phyloP scores from a whole-genome alignment of 768 basidiomycete genomes.

The Cytidiella melzeri region DNA sequence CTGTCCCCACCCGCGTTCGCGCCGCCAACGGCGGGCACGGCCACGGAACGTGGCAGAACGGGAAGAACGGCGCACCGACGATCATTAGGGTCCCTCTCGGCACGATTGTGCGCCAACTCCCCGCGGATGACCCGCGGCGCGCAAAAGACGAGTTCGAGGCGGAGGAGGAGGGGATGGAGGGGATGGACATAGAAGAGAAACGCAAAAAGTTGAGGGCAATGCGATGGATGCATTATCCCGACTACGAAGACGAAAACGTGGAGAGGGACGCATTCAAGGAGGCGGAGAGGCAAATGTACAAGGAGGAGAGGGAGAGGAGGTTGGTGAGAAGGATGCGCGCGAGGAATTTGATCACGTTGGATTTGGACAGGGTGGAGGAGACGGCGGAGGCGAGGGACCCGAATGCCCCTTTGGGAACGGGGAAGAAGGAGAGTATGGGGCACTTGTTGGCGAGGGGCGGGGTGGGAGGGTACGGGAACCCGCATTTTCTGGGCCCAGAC shows the following conservation, averaged over 20 bases:
- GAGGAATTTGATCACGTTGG: slow-evolving; percentile 43
- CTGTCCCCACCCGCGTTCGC: slow-evolving; percentile 60
- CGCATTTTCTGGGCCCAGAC: slow-evolving; percentile 63
- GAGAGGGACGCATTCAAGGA: slow-evolving; percentile 62
- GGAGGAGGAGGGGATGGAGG: slow-evolving; percentile 54
- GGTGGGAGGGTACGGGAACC: slow-evolving; percentile 80
- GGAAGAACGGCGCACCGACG: slow-evolving; percentile 63
- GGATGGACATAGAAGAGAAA: slow-evolving; percentile 40
- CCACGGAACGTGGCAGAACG: slow-evolving; percentile 84
- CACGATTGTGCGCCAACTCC: slow-evolving; percentile 78
- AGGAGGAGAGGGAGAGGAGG: slow-evolving; percentile 56
- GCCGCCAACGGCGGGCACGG: slow-evolving; percentile 68
- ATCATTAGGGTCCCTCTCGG: slow-evolving; percentile 84
- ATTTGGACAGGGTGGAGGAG: slow-evolving; percentile 52
- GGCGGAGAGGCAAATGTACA: slow-evolving; percentile 55
- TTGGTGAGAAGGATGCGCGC: slow-evolving; percentile 38
- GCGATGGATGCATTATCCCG: slow-evolving; percentile 81
- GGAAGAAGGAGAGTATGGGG: slow-evolving; percentile 46
- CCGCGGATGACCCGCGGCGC: slow-evolving; percentile 58
- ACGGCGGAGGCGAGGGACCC: slow-evolving; percentile 35
- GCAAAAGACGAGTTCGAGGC: slow-evolving; percentile 67
- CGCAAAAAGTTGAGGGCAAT: slow-evolving; percentile 54
- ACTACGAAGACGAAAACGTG: slow-evolving; percentile 53
- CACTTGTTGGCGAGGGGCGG: slow-evolving; percentile 76
- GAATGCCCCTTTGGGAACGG: slow-evolving; percentile 56